Evolutionary conservation across 2,329 filamentous ascomycete genomes (phyloP).

Genomic region (Botryotinia convoluta): DNA sequence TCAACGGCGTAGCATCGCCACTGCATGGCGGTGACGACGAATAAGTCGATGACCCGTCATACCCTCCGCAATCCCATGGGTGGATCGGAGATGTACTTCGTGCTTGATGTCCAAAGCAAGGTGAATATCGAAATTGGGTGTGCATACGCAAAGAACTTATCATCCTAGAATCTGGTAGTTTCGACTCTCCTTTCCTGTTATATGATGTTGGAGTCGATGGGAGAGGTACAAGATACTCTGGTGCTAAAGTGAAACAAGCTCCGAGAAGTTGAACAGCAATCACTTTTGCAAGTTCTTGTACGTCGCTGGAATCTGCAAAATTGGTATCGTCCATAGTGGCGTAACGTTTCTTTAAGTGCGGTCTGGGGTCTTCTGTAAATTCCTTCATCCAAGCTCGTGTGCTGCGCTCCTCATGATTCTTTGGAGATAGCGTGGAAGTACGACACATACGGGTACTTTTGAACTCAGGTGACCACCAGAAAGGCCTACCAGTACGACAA

Average conservation of each 20-base stretch:
- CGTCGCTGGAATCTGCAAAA: conserved; percentile 23
- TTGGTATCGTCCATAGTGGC: conserved; percentile 32
- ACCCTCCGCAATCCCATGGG: conserved; percentile 26
- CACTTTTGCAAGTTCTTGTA: conserved; percentile 35
- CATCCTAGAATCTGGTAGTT: conserved; percentile 31
- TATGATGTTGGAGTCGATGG: conserved; percentile 11
- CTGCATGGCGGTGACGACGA: conserved; percentile 16
- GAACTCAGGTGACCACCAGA: conserved; percentile 38
- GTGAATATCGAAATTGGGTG: conserved; percentile 37
- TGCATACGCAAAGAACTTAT: conserved; percentile 39
- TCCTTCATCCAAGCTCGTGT: conserved; percentile 23
- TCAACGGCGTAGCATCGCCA: conserved; percentile 20
- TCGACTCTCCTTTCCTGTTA: conserved; percentile 13
- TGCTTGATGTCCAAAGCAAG: conserved; percentile 37
- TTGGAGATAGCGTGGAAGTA: conserved; percentile 21
- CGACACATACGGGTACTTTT: conserved; percentile 24
- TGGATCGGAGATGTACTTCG: conserved; percentile 35
- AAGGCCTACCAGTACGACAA: conserved; percentile 35
- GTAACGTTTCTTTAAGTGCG: conserved; percentile 21
- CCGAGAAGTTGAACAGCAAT: conserved; percentile 37
- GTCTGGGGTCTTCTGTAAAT: conserved; percentile 7
- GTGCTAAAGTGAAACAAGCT: conserved; percentile 37
- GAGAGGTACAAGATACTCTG: conserved; percentile 25
- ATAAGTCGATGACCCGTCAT: conserved; percentile 25
- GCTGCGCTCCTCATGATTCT: conserved; percentile 13